phyloP scores from a whole-genome alignment of 83 land plant species.

The Larix sibirica region DNA sequence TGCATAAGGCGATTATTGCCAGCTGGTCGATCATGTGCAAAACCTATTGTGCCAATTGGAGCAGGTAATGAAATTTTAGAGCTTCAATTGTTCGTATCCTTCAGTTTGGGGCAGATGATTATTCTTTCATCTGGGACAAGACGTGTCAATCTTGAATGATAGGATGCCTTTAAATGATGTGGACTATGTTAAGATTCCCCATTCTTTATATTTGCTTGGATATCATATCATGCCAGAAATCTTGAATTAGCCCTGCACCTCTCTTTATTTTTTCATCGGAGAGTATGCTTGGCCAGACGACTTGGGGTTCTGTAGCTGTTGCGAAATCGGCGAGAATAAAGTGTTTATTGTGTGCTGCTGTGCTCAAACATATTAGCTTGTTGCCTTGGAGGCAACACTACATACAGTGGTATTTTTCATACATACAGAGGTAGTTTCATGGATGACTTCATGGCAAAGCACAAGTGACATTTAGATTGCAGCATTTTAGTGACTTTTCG shows the following conservation, averaged over 20 bases:
- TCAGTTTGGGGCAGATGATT: no score
- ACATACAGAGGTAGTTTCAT: background rate
- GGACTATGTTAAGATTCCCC: background rate
- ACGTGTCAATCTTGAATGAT: background rate
- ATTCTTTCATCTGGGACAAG: background rate
- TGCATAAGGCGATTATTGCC: background rate
- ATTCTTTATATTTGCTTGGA: background rate
- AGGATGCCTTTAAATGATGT: background rate
- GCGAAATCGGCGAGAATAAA: background rate
- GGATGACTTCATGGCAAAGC: background rate
- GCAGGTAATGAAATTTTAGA: background rate
- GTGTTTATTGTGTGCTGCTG: background rate
- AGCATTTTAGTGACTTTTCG: background rate
- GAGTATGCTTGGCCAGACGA: no score
- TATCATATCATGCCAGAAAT: background rate
- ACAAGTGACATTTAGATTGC: constrained; percentile 1
- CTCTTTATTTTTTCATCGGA: constrained; percentile 6
- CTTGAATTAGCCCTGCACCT: background rate
- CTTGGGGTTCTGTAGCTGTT: background rate
- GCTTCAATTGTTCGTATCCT: background rate
- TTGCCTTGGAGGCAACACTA: background rate
- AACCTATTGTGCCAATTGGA: background rate
- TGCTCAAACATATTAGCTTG: background rate
- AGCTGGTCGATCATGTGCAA: background rate
- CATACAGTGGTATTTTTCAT: background rate